Percentiles rank a stretch among this genome's conserved stretches.
Evolutionary conservation across 371 early-diverging fungal species (phyloP).

Genomic region (Lichtheimia ramosa): DNA sequence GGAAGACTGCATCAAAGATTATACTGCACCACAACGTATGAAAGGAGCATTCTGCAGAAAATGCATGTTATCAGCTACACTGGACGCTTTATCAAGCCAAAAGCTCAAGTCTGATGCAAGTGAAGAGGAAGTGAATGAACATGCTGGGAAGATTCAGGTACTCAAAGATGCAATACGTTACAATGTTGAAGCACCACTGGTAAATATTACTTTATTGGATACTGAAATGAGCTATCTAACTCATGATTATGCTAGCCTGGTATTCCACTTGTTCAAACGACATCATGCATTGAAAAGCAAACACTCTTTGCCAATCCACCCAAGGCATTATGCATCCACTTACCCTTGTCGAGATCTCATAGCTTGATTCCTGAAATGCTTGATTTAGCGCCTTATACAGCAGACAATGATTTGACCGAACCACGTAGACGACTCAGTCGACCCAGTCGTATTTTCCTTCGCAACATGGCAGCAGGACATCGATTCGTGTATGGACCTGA

Average conservation of each 20-base stretch:
- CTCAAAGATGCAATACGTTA: constrained; percentile 36
- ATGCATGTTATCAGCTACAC: background rate
- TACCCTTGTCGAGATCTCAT: background rate
- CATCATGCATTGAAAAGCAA: background rate
- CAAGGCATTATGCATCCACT: background rate
- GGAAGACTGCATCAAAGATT: background rate
- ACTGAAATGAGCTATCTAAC: background rate
- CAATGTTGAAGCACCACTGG: constrained; percentile 36
- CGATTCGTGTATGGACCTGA: background rate
- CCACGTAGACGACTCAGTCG: background rate
- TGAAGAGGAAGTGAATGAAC: background rate
- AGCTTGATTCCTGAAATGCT: background rate
- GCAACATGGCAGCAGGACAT: background rate
- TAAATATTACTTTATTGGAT: background rate
- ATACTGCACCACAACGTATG: background rate
- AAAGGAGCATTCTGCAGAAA: background rate
- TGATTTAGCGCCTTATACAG: background rate
- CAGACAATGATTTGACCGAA: background rate
- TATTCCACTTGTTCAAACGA: background rate
- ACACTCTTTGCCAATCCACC: background rate
- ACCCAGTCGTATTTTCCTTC: background rate
- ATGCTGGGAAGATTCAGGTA: constrained; percentile 24
- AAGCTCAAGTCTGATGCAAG: background rate
- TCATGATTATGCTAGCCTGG: background rate
- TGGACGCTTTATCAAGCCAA: background rate